These are phyloP conservation scores for Kregervanrija fluxuum DNA, from an alignment of 805 yeast genomes.

Conservation along the genomic window DNA sequence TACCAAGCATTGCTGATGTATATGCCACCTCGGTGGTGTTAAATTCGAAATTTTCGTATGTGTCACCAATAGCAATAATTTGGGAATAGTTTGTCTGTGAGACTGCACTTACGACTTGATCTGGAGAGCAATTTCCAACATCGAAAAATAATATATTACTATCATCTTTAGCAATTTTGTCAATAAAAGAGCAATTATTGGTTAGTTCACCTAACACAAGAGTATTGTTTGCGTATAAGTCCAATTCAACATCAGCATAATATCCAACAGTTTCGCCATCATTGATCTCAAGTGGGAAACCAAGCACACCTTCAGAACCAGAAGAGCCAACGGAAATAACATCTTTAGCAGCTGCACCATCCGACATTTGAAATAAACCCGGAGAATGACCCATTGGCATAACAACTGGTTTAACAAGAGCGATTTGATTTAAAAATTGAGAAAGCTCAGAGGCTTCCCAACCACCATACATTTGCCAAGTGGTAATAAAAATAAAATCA, in stretches of 20 bases:
- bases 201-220: background rate
- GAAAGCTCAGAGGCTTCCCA: constrained; percentile 2
- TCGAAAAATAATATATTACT: constrained; percentile 2
- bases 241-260: background rate
- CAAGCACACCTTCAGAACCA: constrained; percentile 3
- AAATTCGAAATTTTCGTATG: background rate
- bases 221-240: background rate
- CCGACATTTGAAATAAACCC: constrained; percentile 7
- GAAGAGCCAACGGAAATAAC: constrained; percentile 6
- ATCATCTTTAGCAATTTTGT: background rate
- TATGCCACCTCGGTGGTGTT: background rate
- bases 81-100: constrained; percentile 2
- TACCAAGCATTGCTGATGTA: constrained; percentile 1
- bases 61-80: constrained; percentile 2
- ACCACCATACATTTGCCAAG: constrained; percentile 6
- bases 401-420: constrained; percentile 3
- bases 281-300: constrained; percentile 1
- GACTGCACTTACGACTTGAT: background rate
- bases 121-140: constrained; percentile 1
- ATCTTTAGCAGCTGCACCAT: constrained; percentile 6
- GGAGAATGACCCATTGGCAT: constrained; percentile 5
- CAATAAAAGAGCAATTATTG: background rate
- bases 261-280: background rate
- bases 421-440: background rate
- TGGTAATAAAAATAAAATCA: constrained; percentile 6